Base-by-base conservation (phyloP, 352 stramenopile species). In the Phytophthora multivora region DNA sequence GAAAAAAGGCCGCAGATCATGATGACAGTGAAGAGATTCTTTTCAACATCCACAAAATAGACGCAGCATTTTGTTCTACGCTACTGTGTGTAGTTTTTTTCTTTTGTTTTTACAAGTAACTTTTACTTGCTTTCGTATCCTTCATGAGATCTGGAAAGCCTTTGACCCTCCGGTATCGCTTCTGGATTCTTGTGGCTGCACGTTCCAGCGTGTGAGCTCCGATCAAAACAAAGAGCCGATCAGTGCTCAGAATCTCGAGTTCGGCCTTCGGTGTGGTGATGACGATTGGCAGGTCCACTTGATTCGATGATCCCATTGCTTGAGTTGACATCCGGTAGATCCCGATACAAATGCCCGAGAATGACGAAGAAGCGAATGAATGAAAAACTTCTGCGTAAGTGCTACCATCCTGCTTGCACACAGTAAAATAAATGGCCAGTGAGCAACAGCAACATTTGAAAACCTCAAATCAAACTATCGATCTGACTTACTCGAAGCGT, bases 311-410 rank as follows among this genome's bases (percentile, higher is more conserved):
- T 15, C 69, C 67, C 45, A 82, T 63, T 13, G 57, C 59, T 67
- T 92, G 83, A 5, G 65, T 83, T 15, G 84, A 91, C 19, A 83
- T 62, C 2, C 87, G 77, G 39, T 95, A 95, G 19, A 95, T 64
- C 0, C 84, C 84, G 1, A 95, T 58, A 19, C 82, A 90, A 50
- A 89, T 84, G 2, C 84, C 84, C 4, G 83, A 74, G 48, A 80
- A 95, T 3, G 57, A 67, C n/a, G 81, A 88, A 1, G 58, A 57
- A 7, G 75, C 77, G 54, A 93, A 88, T 36, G 57, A 50, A 7
- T 87, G 63, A 46, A 93, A 95, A 31, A 90, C 54, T 21, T 88
- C 72, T 1, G 70, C 63, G 39, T 92, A 95, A 18, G 76, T 86
- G 49, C 62, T 74, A 31, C 73, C 51, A 13, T 59, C 51, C 66